Percentiles rank a stretch among this genome's conserved stretches.
These are phyloP conservation scores for Cerioporus squamosus DNA, from an alignment of 1,284 basidiomycete species.

Conservation along the genomic window DNA sequence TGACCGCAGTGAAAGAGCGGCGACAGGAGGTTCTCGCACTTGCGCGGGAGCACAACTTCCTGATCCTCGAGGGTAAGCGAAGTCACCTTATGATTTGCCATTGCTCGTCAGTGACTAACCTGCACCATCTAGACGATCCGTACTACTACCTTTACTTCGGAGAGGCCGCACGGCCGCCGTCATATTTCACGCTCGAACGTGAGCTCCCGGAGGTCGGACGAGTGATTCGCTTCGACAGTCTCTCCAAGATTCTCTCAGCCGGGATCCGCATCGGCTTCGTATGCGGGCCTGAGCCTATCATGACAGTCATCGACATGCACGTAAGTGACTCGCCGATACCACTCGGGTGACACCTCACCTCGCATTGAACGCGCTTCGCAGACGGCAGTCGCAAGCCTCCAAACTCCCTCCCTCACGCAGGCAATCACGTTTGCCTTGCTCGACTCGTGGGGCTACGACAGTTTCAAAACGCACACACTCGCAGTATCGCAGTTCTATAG, in stretches of 20 bases:
- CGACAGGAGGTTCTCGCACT: constrained; percentile 81
- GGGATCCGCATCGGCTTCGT: constrained; percentile 85
- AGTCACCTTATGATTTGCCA: too few species aligned
- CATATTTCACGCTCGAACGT: constrained; percentile 81
- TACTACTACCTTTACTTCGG: constrained; percentile 81
- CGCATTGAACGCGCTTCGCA: constrained; percentile 33
- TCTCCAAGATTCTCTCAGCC: constrained; percentile 87
- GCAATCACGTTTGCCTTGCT: constrained; percentile 75
- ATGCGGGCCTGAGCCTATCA: constrained; percentile 76
- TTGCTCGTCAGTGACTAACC: not conserved
- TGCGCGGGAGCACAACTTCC: constrained; percentile 75
- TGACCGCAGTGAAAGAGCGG: constrained; percentile 74
- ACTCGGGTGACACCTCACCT: not conserved
- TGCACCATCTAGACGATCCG: constrained; percentile 65
- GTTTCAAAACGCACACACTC: constrained; percentile 78
- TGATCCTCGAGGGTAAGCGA: constrained; percentile 80
- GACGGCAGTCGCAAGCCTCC: constrained; percentile 79
- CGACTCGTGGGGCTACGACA: constrained; percentile 78
- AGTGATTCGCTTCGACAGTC: constrained; percentile 85
- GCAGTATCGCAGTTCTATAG: constrained; percentile 83
- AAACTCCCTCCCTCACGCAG: constrained; percentile 81
- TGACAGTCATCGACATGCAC: constrained; percentile 78
- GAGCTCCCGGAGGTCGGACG: constrained; percentile 66
- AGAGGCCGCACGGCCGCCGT: constrained; percentile 62
- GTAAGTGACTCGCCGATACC: constrained; percentile 44